Evolutionary conservation across 495 filamentous ascomycete genomes (phyloP).

Genomic region (Platismatia glauca): DNA sequence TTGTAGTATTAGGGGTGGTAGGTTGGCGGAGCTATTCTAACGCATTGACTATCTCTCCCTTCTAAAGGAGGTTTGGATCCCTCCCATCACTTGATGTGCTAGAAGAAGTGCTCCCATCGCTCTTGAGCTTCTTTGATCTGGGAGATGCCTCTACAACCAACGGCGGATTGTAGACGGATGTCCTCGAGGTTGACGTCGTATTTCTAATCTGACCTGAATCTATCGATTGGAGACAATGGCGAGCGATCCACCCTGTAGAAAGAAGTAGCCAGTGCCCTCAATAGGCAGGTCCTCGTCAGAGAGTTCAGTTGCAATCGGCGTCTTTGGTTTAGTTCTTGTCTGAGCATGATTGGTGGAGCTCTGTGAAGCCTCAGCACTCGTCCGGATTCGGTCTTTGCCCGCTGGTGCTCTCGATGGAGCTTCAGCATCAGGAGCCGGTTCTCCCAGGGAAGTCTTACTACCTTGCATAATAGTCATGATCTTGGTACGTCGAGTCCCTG

Average conservation of each 20-base stretch:
- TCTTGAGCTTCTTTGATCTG: not conserved
- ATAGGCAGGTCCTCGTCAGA: not conserved
- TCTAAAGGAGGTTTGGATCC: not conserved
- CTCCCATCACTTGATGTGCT: not conserved
- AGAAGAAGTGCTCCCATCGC: constrained; percentile 1
- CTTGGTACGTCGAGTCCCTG: not conserved
- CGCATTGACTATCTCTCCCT: not conserved
- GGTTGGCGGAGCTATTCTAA: not conserved
- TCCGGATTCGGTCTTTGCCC: not conserved
- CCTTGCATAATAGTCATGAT: not conserved
- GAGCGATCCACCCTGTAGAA: not conserved
- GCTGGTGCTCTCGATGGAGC: not conserved
- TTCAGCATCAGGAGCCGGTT: not conserved
- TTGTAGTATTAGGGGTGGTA: not conserved
- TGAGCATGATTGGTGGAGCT: not conserved
- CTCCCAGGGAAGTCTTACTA: not conserved
- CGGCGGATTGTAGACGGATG: not conserved
- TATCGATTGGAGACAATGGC: not conserved
- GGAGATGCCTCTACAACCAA: constrained; percentile 4
- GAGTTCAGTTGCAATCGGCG: not conserved
- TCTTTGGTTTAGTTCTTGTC: not conserved
- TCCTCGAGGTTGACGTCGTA: constrained; percentile 4
- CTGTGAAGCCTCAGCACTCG: not conserved
- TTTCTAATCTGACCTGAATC: constrained; percentile 4
- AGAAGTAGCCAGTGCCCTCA: not conserved